Conservation (phyloP, 148 eudicot species). For the Rhododendron molle region DNA sequence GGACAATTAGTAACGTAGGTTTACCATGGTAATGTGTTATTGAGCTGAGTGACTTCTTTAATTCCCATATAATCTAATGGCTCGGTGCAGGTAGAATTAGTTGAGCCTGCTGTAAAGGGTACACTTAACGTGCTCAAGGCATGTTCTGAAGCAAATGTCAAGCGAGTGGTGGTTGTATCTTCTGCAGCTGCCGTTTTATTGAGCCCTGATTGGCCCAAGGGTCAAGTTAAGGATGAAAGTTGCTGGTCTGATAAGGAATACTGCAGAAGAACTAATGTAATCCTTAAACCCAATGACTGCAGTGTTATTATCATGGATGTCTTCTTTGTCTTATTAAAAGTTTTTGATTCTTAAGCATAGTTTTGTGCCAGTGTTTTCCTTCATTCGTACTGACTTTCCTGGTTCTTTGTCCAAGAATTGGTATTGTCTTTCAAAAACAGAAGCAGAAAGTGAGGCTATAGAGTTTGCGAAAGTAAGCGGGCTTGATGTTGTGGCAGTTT, state of each 20-base stretch:
- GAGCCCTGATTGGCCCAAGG: slow-evolving; percentile 41
- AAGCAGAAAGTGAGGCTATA: slow-evolving; percentile 69
- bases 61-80: background rate
- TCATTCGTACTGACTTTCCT: background rate
- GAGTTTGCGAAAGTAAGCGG: slow-evolving; percentile 59
- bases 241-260: slow-evolving; percentile 51
- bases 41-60: background rate
- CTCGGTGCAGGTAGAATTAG: slow-evolving; percentile 33
- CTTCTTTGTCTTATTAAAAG: background rate
- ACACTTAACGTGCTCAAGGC: slow-evolving; percentile 47
- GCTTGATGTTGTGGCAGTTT: slow-evolving; percentile 58
- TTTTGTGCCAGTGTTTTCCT: background rate
- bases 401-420: slow-evolving; percentile 52
- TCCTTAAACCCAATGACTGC: background rate
- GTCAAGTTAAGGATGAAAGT: slow-evolving; percentile 34
- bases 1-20: background rate
- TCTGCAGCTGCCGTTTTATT: slow-evolving; percentile 32
- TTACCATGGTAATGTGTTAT: background rate
- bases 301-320: background rate
- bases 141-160: slow-evolving; percentile 34
- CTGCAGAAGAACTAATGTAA: slow-evolving; percentile 46
- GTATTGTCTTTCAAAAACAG: slow-evolving; percentile 76
- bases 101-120: slow-evolving; percentile 52
- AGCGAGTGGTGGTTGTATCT: slow-evolving; percentile 41
- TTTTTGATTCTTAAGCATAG: background rate